Conservation (phyloP, 2,329 filamentous ascomycete genomes). For the Triangularia verruculosa region DNA sequence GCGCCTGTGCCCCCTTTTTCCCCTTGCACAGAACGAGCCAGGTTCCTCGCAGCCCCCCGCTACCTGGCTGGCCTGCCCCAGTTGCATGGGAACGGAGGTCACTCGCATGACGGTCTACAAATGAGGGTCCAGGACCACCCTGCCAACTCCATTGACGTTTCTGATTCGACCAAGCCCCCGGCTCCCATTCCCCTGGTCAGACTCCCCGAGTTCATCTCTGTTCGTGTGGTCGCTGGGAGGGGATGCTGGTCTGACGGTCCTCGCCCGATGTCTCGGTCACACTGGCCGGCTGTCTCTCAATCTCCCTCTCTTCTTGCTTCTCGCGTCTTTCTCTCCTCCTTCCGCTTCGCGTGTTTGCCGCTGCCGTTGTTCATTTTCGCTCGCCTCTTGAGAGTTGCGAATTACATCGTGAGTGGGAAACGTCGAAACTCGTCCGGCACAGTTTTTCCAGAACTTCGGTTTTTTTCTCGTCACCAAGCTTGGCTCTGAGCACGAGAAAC, state of each 20-base stretch:
- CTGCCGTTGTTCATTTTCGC: neutral
- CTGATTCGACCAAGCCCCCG: constrained; percentile 27
- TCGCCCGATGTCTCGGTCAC: constrained; percentile 18
- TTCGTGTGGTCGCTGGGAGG: constrained; percentile 11
- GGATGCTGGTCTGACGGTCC: constrained; percentile 9
- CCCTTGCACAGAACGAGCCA: neutral
- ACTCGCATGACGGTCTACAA: constrained; percentile 21
- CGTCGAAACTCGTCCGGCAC: constrained; percentile 12
- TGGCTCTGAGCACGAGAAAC: constrained; percentile 9
- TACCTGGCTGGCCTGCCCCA: constrained; percentile 1
- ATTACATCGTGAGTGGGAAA: neutral
- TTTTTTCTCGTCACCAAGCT: constrained; percentile 3
- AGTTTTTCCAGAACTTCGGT: constrained; percentile 9
- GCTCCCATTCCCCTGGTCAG: constrained; percentile 18
- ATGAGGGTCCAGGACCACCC: constrained; percentile 15
- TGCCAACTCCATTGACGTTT: constrained; percentile 18
- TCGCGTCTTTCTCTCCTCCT: neutral
- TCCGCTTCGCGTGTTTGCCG: constrained; percentile 1
- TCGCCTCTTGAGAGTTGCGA: neutral
- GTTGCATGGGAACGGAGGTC: constrained; percentile 15
- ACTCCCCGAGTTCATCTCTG: constrained; percentile 24
- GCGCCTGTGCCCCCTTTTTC: constrained; percentile 17
- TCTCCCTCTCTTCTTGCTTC: constrained; percentile 10
- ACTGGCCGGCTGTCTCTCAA: constrained; percentile 8
- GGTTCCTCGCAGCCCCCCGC: constrained; percentile 3